Base-by-base conservation (phyloP, 805 yeast species). In the Huiozyma naganishii region DNA sequence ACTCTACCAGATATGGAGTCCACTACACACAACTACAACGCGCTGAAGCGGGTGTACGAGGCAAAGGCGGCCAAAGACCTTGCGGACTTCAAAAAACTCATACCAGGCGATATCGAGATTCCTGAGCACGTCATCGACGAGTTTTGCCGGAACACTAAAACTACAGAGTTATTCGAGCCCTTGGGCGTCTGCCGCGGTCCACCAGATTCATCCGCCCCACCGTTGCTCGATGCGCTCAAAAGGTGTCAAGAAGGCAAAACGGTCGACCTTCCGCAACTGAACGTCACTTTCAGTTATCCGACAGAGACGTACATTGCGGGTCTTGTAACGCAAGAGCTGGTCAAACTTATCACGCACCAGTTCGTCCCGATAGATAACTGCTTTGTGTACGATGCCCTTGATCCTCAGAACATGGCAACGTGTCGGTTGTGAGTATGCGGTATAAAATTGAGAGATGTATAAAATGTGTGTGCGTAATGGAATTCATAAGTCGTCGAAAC, bases 1-100 rank as follows among this genome's bases (percentile, higher is more conserved):
- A 72, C 66, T 0, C 57, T 89, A 6, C 95, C 95, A 0, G 97
- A 89, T 58, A 90, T 90, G 96, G 82, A 84, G 17, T 76, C 95
- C 0, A 77, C 79, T 48, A 80, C 95, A 0, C 60, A 63, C 7
- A 68, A 68, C 44, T 90, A 83, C 58, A 67, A 81, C 2, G 59
- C 54, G 7, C 61, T 90, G 33, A 83, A 79, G 57, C 54, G 54
- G 0, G 52, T 86, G 3, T 90, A 85, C 55, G 59, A 70, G 12
- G 63, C 57, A 1, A 81, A 80, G 53, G 79, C 83, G 1, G 45
- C 52, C 7, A 39, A 45, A 1, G 95, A 88, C 58, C 58, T 51
- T 65, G 23, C 53, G 53, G 8, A 71, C 65, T 2, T 64, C 66
- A n/a, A 34, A 8, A 17, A 57, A 76, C 1, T 57, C 64, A n/a